Evolutionary conservation across 768 basidiomycete genomes (phyloP), one percentile per base, ranked within the genome.

Genomic region (Guyanaporus albipodus): DNA sequence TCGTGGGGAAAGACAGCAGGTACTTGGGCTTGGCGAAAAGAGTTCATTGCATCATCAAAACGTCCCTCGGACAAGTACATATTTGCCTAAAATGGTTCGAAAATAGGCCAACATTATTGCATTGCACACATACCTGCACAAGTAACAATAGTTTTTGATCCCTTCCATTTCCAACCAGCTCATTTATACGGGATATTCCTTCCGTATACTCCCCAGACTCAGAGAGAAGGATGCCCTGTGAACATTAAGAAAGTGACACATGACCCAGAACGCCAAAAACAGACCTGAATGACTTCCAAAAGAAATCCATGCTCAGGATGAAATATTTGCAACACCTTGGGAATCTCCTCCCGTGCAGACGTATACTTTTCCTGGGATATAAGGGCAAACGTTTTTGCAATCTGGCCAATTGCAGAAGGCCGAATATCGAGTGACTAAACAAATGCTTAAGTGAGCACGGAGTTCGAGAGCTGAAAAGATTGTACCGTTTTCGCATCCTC

Each of bases 1-100:
- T 48, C 49, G 17, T 55, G 48, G 6, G 54, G 54, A 12, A 55
- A 52, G 14, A 56, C 22, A 14, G 38, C 35, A 15, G 55, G 44
- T 21, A 56, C 18, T n/a, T n/a, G 24, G 17, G 46, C 37, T 11
- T 48, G 42, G 9, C 33, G 18, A 15, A 52, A 46, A 14, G 55
- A 56, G 10, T 37, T 21, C 44, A 36, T 48, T 21, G 49, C 55
- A 14, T 5, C 11, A 1, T 52, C 46, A 26, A 56, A 56, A 1
- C 34, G 9, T 6, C 33, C 3, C 27, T 42, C 4, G 3, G n/a
- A 31, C 22, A 56, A 24, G 44, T 56, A 36, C 43, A 56, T 48
- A 17, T 56, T 56, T 37, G 55, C 49, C 55, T 56, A 9, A 33
- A 33, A 24, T 19, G 18, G 7, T 11, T 36, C 1, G 11, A 12